Conservation (phyloP, 75 land plant genomes). For the Picea glauca region DNA sequence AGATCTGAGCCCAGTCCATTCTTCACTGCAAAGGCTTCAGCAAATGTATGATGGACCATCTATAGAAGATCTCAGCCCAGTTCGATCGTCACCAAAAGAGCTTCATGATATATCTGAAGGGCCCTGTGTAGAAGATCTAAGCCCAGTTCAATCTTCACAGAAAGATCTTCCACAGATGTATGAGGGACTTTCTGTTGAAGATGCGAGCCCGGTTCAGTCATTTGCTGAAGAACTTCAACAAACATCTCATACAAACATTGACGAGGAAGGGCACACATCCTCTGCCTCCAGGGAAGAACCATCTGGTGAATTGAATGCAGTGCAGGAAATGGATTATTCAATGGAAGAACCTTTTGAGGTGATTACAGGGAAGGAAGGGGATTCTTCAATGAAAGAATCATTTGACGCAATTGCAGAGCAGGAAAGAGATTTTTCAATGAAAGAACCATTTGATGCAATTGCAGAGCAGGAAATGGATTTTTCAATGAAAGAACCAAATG, state of each 20-base stretch:
- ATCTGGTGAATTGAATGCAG: slow-evolving; percentile 38
- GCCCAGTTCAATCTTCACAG: slow-evolving; percentile 9
- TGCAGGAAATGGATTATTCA: slow-evolving; percentile 12
- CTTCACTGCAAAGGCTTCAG: slow-evolving; percentile 6
- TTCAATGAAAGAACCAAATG: too few species aligned
- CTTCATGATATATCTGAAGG: slow-evolving; percentile 2
- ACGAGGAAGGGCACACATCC: slow-evolving; percentile 19
- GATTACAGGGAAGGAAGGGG: too few species aligned
- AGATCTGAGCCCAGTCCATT: slow-evolving; percentile 16
- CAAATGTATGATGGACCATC: slow-evolving; percentile 6
- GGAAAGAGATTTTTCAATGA: slow-evolving; percentile 5
- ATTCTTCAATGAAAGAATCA: too few species aligned
- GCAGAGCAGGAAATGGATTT: neutral
- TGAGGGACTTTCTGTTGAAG: neutral
- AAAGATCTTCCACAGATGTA: slow-evolving; percentile 7
- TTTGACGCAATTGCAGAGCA: too few species aligned
- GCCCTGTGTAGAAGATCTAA: slow-evolving; percentile 24
- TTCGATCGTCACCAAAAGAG: slow-evolving; percentile 3
- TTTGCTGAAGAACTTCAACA: neutral
- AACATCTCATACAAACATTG: neutral
- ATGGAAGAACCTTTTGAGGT: neutral
- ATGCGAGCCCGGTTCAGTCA: neutral
- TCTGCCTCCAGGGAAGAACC: slow-evolving; percentile 32
- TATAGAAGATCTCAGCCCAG: slow-evolving; percentile 14
- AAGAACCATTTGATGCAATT: slow-evolving; percentile 36